phyloP scores from a whole-genome alignment of 2,329 filamentous ascomycete genomes.

The Nemania bipapillata region DNA sequence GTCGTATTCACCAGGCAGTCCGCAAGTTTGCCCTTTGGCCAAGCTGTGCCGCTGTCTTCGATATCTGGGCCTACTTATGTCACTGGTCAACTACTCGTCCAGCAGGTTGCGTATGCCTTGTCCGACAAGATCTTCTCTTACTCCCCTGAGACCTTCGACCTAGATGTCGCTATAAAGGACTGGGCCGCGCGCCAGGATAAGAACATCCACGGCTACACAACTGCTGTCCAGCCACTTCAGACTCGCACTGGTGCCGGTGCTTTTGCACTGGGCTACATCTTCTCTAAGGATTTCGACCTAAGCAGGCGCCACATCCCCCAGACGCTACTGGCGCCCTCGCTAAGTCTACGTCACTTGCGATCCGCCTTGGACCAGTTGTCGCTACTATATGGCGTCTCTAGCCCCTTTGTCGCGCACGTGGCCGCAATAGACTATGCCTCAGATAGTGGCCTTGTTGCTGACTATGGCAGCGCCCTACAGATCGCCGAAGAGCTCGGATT shows the following conservation, averaged over 20 bases:
- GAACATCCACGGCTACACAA: slow-evolving; percentile 85
- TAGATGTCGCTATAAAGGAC: slow-evolving; percentile 82
- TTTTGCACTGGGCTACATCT: slow-evolving; percentile 94
- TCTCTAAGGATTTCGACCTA: slow-evolving; percentile 95
- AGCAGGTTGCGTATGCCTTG: slow-evolving; percentile 93
- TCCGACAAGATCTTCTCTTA: slow-evolving; percentile 98
- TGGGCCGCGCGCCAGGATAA: slow-evolving; percentile 77
- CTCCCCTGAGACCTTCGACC: slow-evolving; percentile 90
- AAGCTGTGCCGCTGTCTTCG: slow-evolving; percentile 64
- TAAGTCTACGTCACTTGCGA: slow-evolving; percentile 82
- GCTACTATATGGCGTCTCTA: slow-evolving; percentile 88
- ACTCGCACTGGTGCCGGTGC: slow-evolving; percentile 88
- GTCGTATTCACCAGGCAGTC: slow-evolving; percentile 58
- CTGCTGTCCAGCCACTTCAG: slow-evolving; percentile 82
- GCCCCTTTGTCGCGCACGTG: slow-evolving; percentile 91
- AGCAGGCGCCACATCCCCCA: slow-evolving; percentile 92
- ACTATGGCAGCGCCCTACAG: slow-evolving; percentile 83
- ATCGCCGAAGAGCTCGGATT: slow-evolving; percentile 90
- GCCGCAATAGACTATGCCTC: slow-evolving; percentile 87
- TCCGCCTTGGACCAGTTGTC: slow-evolving; percentile 90
- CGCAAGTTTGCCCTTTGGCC: slow-evolving; percentile 67
- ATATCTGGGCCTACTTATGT: slow-evolving; percentile 91
- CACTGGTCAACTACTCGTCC: slow-evolving; percentile 90
- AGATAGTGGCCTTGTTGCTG: slow-evolving; percentile 77
- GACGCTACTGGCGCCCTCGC: slow-evolving; percentile 85